Evolutionary conservation across 2,329 filamentous ascomycete genomes (phyloP), one percentile per base, ranked within the genome.

Genomic region (Blastomyces parvus): DNA sequence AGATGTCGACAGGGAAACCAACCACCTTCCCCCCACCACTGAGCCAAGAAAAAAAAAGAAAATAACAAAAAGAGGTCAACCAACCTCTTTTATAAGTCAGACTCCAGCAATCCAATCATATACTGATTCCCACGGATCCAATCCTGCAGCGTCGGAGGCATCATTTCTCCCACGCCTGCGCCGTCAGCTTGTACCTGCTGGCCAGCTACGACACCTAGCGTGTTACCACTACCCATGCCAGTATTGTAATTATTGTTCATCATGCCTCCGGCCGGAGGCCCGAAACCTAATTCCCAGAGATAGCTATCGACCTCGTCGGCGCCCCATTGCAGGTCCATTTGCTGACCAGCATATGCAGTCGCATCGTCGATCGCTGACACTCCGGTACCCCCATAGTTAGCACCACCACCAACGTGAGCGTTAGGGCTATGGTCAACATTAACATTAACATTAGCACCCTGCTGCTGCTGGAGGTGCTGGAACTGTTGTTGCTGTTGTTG

Each of bases 61-160:
- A 9, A 22, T 40, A n/a, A 40, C 22, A 57, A 57, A 22, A 13
- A 22, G 22, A 30, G 22, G 22, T 50, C 19, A n/a, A 46, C 19
- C 27, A 52, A 30, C 25, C 27, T 17, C 19, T 19, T 22, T 58
- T 63, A 66, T 30, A 75, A 57, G 67, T 88, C 85, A 64, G 87
- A 83, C 69, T 88, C 86, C 70, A 88, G 72, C 63, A 88, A 69
- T 0, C 84, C 84, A 77, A 88, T 81, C 76, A 88, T 83, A 68
- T 87, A 85, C 62, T 82, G 80, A 64, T 84, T 88, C 1, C 85
- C 84, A 3, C 83, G 84, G 67, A 87, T 88, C 86, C 86, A 88
- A 65, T 86, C 85, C 1, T 83, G 83, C 64, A 88, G 73, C 56
- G 85, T 81, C 40, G 80, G 74, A 30, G 75, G 71, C 63, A 71